Percentiles rank a stretch among this genome's conserved stretches.
Evolutionary conservation across 345 rosid species (phyloP).

Genomic region (Hirschfeldia incana): DNA sequence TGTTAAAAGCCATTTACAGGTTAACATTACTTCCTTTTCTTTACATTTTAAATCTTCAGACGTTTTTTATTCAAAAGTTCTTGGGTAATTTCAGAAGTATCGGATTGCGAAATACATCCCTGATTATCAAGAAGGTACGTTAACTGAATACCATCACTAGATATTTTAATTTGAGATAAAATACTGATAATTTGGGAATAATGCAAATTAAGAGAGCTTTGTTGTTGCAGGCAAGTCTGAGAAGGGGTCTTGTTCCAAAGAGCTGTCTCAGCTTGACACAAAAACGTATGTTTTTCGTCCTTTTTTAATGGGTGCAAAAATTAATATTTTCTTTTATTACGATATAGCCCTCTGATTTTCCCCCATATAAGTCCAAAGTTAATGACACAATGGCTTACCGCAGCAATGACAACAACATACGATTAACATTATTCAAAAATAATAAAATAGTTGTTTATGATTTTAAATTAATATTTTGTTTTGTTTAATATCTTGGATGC

Average conservation of each 20-base stretch:
- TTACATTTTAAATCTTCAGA: neutral
- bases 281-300: conserved; percentile 48
- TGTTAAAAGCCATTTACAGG: conserved; percentile 98
- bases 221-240: conserved; percentile 60
- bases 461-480: neutral
- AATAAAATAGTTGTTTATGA: conserved; percentile 1
- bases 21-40: conserved; percentile 23
- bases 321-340: neutral
- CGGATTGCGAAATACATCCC: conserved; percentile 84
- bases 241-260: conserved; percentile 44
- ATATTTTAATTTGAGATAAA: neutral
- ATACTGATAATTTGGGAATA: neutral
- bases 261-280: conserved; percentile 49
- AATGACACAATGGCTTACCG: conserved; percentile 31
- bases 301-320: neutral
- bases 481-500: conserved; percentile 29
- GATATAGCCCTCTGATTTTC: neutral
- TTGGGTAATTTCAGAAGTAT: conserved; percentile 62
- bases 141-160: neutral
- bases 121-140: conserved; percentile 67
- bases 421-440: conserved; percentile 1
- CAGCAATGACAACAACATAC: conserved; percentile 17
- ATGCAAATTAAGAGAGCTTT: conserved; percentile 5
- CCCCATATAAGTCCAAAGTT: conserved; percentile 20
- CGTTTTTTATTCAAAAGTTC: neutral